Conservation (phyloP, 2,329 filamentous ascomycete genomes). For the Fusarium graminum region DNA sequence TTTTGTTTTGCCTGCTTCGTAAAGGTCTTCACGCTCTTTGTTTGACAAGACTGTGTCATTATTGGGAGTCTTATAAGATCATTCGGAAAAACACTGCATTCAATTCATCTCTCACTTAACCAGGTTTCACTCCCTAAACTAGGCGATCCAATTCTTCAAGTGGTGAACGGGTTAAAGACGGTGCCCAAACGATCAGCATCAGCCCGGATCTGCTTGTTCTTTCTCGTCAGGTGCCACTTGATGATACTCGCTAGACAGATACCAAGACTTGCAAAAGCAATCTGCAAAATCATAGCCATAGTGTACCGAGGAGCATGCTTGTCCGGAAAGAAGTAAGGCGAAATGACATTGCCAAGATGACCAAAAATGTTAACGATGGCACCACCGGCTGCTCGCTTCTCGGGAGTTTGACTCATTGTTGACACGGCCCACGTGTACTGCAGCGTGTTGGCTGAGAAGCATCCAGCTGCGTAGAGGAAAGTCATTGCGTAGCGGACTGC, state of each 20-base stretch:
- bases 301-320: constrained; percentile 50
- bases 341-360: constrained; percentile 57
- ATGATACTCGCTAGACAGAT: constrained; percentile 17
- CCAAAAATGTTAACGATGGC: constrained; percentile 55
- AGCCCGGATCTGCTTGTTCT: constrained; percentile 39
- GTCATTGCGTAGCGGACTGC: constrained; percentile 43
- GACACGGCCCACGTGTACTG: constrained; percentile 54
- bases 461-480: constrained; percentile 42
- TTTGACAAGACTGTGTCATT: no score
- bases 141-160: background rate
- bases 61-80: no score
- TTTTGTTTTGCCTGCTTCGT: no score
- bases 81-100: no score
- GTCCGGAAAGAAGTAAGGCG: constrained; percentile 56
- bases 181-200: constrained; percentile 32
- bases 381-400: constrained; percentile 55
- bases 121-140: background rate
- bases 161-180: constrained; percentile 38
- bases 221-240: constrained; percentile 35
- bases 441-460: constrained; percentile 51
- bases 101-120: background rate
- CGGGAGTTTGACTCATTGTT: constrained; percentile 53
- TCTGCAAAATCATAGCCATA: constrained; percentile 47
- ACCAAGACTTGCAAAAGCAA: constrained; percentile 32
- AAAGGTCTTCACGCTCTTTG: no score